Percentiles rank a stretch among this genome's conserved stretches.
Evolutionary conservation across 176 grass and related monocot genomes (phyloP).

Genomic region (Cocos nucifera): DNA sequence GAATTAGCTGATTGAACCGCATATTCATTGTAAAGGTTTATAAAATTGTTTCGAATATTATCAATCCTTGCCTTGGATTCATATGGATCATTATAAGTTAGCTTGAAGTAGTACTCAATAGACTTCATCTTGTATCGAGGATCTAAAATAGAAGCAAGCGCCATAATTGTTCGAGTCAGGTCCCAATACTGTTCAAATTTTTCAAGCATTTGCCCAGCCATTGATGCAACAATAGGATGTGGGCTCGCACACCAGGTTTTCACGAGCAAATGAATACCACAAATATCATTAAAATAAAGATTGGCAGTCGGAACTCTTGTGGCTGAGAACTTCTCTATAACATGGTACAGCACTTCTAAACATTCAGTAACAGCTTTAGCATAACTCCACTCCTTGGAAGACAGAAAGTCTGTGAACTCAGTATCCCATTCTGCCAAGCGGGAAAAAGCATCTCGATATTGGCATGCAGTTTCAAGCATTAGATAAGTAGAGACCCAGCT

Average conservation of each 20-base stretch:
- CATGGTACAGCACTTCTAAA: constrained; percentile 80
- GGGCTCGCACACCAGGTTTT: constrained; percentile 71
- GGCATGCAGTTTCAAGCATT: constrained; percentile 91
- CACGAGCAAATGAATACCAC: constrained; percentile 84
- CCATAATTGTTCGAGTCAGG: constrained; percentile 64
- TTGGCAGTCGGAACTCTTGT: constrained; percentile 66
- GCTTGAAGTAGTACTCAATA: constrained; percentile 83
- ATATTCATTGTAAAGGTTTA: constrained; percentile 84
- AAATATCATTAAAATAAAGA: constrained; percentile 94
- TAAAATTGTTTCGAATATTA: constrained; percentile 60
- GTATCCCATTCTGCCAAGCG: constrained; percentile 64
- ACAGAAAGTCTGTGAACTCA: constrained; percentile 43
- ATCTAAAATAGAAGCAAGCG: constrained; percentile 94
- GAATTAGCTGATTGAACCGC: constrained; percentile 55
- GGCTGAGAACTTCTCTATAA: constrained; percentile 69
- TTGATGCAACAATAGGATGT: constrained; percentile 59
- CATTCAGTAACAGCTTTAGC: constrained; percentile 81
- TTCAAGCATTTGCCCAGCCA: constrained; percentile 72
- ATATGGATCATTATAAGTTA: constrained; percentile 66
- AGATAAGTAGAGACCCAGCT: constrained; percentile 65
- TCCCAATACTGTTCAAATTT: constrained; percentile 89
- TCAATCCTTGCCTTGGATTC: constrained; percentile 73
- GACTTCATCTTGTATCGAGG: constrained; percentile 99
- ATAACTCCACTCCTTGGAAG: constrained; percentile 71
- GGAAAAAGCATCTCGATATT: constrained; percentile 66